A percentile compares a stretch with the other conserved stretches of the same genome.
Conservation (phyloP, 129 eudicot species). For the Chrysanthemum makinoi region DNA sequence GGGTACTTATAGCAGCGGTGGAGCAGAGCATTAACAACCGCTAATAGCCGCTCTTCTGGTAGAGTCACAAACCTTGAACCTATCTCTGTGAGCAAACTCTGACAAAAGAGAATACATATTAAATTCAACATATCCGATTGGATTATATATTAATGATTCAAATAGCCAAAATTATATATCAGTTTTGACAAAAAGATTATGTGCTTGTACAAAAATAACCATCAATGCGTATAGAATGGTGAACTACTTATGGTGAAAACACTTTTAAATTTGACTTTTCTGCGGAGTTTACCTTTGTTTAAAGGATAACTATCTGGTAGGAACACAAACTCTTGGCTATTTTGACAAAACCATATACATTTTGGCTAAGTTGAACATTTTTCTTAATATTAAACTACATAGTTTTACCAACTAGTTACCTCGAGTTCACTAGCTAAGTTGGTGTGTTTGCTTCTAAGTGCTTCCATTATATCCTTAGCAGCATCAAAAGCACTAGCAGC, state of each 20-base stretch:
- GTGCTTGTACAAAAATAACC: no score
- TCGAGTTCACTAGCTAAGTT: constrained; percentile 98
- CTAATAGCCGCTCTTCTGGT: constrained; percentile 95
- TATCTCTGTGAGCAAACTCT: constrained; percentile 93
- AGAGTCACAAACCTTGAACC: constrained; percentile 96
- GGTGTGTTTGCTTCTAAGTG: constrained; percentile 93
- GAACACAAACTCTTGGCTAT: no score
- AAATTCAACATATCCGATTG: not conserved
- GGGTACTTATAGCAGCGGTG: constrained; percentile 98
- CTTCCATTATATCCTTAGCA: constrained; percentile 98
- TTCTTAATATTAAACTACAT: constrained; percentile 22
- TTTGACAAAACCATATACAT: no score
- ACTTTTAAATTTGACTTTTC: no score
- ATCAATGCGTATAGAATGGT: no score
- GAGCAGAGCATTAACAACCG: constrained; percentile 95
- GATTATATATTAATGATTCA: no score
- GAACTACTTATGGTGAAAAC: no score
- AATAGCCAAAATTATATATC: no score
- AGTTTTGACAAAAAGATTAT: no score
- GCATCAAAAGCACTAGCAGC: constrained; percentile 99
- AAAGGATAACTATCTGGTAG: no score
- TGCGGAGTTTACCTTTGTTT: no score
- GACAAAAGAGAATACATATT: constrained; percentile 21
- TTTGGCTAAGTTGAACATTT: constrained; percentile 44
- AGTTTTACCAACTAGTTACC: constrained; percentile 73